Evolutionary conservation across 2,329 filamentous ascomycete species (phyloP).

Genomic region (Colletotrichum noveboracense): DNA sequence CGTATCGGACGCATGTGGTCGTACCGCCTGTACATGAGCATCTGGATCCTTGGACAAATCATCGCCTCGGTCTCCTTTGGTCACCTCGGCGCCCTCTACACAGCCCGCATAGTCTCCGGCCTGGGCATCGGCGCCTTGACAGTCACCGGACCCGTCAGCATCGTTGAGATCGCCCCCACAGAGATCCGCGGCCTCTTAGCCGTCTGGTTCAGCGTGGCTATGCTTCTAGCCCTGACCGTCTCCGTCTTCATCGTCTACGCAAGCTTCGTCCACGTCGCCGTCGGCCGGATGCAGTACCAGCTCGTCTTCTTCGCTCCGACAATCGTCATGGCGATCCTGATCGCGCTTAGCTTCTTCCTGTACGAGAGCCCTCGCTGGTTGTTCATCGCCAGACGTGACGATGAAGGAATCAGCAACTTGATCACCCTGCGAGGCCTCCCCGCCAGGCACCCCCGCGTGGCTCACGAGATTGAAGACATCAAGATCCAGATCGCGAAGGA

Average conservation of each 20-base stretch:
- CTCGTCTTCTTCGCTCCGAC: constrained; percentile 25
- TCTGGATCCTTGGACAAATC: constrained; percentile 39
- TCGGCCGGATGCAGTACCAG: constrained; percentile 31
- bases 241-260: constrained; percentile 40
- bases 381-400: constrained; percentile 32
- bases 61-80: constrained; percentile 32
- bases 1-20: constrained; percentile 44
- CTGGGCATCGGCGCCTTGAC: constrained; percentile 43
- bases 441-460: constrained; percentile 28
- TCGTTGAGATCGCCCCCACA: constrained; percentile 45
- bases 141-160: constrained; percentile 40
- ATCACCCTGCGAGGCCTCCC: constrained; percentile 30
- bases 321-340: constrained; percentile 28
- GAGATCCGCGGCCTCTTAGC: constrained; percentile 43
- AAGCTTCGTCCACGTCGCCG: constrained; percentile 31
- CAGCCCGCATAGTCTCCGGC: constrained; percentile 39
- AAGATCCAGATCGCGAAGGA: constrained; percentile 26
- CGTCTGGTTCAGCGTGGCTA: constrained; percentile 41
- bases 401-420: constrained; percentile 25
- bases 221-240: constrained; percentile 36
- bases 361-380: constrained; percentile 44
- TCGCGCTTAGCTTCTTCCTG: constrained; percentile 35
- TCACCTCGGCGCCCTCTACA: constrained; percentile 36
- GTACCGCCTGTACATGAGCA: constrained; percentile 37
- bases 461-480: constrained; percentile 34